Conservation (phyloP, 305 asterid species). For the Fraxinus platypoda region DNA sequence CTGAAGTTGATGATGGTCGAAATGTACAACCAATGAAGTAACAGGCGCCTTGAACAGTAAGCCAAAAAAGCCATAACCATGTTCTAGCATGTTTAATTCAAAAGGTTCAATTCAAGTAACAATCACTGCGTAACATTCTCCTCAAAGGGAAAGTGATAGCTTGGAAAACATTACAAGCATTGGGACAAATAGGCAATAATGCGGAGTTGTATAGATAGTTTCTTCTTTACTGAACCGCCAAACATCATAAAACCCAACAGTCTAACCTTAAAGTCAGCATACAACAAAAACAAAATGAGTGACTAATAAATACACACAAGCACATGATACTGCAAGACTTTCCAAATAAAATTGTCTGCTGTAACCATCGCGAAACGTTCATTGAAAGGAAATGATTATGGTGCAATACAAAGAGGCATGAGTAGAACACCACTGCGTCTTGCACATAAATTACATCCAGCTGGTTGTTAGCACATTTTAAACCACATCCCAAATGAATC, state of each 20-base stretch:
- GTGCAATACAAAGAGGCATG: not conserved
- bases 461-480: not conserved
- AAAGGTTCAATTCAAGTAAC: not conserved
- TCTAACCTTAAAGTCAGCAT: not conserved
- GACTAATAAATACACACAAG: not conserved
- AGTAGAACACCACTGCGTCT: not conserved
- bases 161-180: not conserved
- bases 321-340: not conserved
- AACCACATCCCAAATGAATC: not conserved
- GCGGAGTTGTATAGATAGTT: not conserved
- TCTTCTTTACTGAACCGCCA: not conserved
- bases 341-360: not conserved
- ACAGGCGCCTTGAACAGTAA: not conserved
- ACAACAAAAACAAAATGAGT: not conserved
- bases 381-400: not conserved
- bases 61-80: not conserved
- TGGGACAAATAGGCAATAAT: not conserved
- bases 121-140: not conserved
- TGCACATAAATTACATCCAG: not conserved
- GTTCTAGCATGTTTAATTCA: not conserved
- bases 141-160: not conserved
- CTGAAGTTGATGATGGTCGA: not conserved
- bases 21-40: not conserved
- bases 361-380: not conserved
- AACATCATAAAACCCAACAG: not conserved